Percentiles rank a stretch among this genome's conserved stretches.
phyloP scores from a whole-genome alignment of 495 filamentous ascomycete species.

The Hypomontagnella submonticulosa region DNA sequence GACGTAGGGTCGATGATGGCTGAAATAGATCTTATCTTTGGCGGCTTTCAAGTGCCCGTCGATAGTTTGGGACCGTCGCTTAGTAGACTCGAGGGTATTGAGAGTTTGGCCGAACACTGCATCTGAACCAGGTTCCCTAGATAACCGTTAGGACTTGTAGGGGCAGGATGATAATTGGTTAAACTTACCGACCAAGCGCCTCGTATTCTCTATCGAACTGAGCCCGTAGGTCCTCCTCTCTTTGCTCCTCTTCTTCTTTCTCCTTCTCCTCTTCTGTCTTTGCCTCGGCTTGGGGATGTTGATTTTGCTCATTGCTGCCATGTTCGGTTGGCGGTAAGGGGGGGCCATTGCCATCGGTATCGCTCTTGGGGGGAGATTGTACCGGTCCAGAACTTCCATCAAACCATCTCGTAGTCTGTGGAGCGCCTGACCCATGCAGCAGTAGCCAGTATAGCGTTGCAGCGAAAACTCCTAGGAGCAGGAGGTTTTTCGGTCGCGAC shows the following conservation, averaged over 20 bases:
- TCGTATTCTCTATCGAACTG: constrained; percentile 57
- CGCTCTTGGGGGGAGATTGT: constrained; percentile 22
- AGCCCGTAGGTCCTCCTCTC: constrained; percentile 43
- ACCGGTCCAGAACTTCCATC: constrained; percentile 21
- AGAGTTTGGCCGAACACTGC: constrained; percentile 62
- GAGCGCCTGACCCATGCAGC: constrained; percentile 30
- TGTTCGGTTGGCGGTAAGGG: constrained; percentile 19
- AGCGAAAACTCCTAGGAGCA: constrained; percentile 44
- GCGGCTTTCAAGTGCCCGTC: constrained; percentile 40
- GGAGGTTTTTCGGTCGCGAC: constrained; percentile 57
- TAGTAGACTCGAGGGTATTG: constrained; percentile 49
- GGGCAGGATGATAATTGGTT: neutral
- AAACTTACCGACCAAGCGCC: constrained; percentile 52
- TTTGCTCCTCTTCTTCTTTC: constrained; percentile 43
- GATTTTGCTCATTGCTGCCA: constrained; percentile 10
- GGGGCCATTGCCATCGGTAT: constrained; percentile 7
- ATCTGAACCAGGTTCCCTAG: constrained; percentile 48
- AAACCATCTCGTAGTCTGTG: constrained; percentile 25
- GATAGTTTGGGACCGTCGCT: constrained; percentile 41
- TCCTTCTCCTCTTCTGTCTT: constrained; percentile 41
- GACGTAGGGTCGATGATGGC: constrained; percentile 46
- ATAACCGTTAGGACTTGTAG: constrained; percentile 13
- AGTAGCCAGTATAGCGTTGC: constrained; percentile 50
- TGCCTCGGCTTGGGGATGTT: constrained; percentile 7
- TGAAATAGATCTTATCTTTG: constrained; percentile 44